Base-by-base conservation (phyloP, 148 eudicot genomes). In the Talinum fruticosum region DNA sequence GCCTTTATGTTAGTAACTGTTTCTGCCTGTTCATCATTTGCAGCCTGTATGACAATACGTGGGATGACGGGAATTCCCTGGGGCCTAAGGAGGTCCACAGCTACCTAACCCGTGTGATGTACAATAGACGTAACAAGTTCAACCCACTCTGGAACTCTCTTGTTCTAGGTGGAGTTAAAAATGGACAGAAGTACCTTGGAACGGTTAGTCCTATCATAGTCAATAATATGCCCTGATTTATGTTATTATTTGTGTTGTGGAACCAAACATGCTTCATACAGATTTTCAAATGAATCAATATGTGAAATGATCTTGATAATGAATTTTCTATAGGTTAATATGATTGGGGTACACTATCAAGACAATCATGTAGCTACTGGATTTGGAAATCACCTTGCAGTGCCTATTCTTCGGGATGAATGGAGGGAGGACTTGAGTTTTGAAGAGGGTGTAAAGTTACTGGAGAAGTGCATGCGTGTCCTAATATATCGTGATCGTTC, bases 381-480 rank as follows among this genome's bases (percentile, higher is more conserved):
- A 65, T 95, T 89, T 78, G 99, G 97, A 15, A 95, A 95, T 87
- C 99, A 92, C 84, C 94, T 95, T 29, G 96, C 97, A 47, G 78
- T 89, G 53, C 99, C 99, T 37, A 87, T 95, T 83, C 94, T 95
- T 44, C 97, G 99, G 26, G 99, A 90, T 72, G 99, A 88, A 76
- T 95, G 98, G 98, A 82, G 77, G 75, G 93, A 88, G 79, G 83
- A 93, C 82, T 36, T 93, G 82, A 95, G 85, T 79, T 95, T 89
- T 86, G 93, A 93, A 85, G 99, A 95, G 33, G 99, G 97, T 76
- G 97, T 95, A 66, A 91, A 76, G 85, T 79, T 95, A 72, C 81
- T 95, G 73, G 99, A 92, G 85, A 90, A 95, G 82, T 95, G 99
- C 89, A 89, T 90, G 99, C 97, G 96, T 66, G 97, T 92, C 57